Percentiles rank a stretch among this genome's conserved stretches.
These are phyloP conservation scores for Colletotrichum orbiculare DNA, from an alignment of 2,329 filamentous ascomycete species.

Conservation along the genomic window DNA sequence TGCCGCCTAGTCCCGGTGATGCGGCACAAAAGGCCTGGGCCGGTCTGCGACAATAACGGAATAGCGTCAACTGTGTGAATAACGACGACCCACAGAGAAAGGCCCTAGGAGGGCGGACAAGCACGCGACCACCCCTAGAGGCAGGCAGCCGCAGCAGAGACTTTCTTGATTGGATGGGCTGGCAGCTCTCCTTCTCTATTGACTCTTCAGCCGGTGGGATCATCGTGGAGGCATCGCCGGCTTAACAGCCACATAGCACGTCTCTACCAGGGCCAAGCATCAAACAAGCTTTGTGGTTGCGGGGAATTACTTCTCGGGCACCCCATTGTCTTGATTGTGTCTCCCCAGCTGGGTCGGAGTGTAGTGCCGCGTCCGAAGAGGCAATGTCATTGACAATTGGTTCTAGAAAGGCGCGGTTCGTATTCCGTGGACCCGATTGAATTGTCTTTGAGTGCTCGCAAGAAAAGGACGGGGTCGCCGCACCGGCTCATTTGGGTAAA, in stretches of 20 bases:
- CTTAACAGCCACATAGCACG: background rate
- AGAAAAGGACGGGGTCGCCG: slow-evolving; percentile 18
- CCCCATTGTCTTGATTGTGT: too few relatives aligned
- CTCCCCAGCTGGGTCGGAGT: too few relatives aligned
- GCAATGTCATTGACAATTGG: background rate
- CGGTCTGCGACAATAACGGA: background rate
- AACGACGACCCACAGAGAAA: background rate
- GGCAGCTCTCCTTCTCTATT: too few relatives aligned
- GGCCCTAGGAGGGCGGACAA: slow-evolving; percentile 1
- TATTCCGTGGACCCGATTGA: slow-evolving; percentile 9
- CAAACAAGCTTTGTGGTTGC: slow-evolving; percentile 29
- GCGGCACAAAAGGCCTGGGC: slow-evolving; percentile 13
- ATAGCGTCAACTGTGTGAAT: background rate
- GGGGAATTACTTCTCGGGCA: too few relatives aligned
- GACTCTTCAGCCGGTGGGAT: too few relatives aligned
- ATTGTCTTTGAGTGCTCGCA: background rate
- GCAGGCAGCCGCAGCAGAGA: slow-evolving; percentile 2
- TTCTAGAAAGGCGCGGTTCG: slow-evolving; percentile 15
- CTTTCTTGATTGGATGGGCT: background rate
- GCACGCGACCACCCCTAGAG: slow-evolving; percentile 16
- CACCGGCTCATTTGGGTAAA: slow-evolving; percentile 9
- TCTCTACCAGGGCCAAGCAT: slow-evolving; percentile 3
- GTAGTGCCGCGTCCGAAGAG: too few relatives aligned
- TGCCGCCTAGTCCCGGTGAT: slow-evolving; percentile 21
- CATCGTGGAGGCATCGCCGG: too few relatives aligned